Percentiles rank a stretch among this genome's conserved stretches.
Conservation (phyloP, 2,329 filamentous ascomycete species). For the Bimuria novae-zelandiae region DNA sequence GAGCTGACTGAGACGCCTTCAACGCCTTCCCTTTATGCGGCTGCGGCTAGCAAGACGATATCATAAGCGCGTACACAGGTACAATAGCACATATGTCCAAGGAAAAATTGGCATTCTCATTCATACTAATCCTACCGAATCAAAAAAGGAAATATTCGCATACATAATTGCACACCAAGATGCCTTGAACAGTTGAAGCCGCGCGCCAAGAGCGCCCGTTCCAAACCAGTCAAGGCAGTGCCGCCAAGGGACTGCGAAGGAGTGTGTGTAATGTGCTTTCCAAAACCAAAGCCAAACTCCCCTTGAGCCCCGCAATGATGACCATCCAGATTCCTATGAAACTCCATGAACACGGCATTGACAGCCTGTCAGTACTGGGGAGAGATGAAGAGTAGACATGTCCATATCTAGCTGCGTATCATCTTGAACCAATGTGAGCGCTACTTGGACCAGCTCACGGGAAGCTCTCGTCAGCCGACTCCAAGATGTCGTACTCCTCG, state of each 20-base stretch:
- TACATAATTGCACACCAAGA: slow-evolving; percentile 12
- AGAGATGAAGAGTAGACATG: not conserved
- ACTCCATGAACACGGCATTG: slow-evolving; percentile 8
- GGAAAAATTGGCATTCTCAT: slow-evolving; percentile 22
- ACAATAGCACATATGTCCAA: not conserved
- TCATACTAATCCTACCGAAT: slow-evolving; percentile 27
- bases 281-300: slow-evolving; percentile 13
- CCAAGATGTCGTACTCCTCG: slow-evolving; percentile 96
- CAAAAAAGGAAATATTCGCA: slow-evolving; percentile 15
- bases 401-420: not conserved
- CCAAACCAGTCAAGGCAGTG: slow-evolving; percentile 19
- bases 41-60: no score
- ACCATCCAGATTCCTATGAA: not conserved
- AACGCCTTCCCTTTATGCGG: no score
- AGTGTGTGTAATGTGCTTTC: slow-evolving; percentile 21
- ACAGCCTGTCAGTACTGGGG: not conserved
- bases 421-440: not conserved
- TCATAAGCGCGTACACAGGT: no score
- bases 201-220: slow-evolving; percentile 17
- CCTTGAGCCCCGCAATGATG: slow-evolving; percentile 1
- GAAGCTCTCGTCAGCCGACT: slow-evolving; percentile 86
- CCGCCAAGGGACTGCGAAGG: slow-evolving; percentile 25
- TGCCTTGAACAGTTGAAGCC: not conserved
- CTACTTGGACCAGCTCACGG: no score
- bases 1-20: no score